Evolutionary conservation across 2,329 filamentous ascomycete genomes (phyloP).

Genomic region (Colletotrichum filicis): DNA sequence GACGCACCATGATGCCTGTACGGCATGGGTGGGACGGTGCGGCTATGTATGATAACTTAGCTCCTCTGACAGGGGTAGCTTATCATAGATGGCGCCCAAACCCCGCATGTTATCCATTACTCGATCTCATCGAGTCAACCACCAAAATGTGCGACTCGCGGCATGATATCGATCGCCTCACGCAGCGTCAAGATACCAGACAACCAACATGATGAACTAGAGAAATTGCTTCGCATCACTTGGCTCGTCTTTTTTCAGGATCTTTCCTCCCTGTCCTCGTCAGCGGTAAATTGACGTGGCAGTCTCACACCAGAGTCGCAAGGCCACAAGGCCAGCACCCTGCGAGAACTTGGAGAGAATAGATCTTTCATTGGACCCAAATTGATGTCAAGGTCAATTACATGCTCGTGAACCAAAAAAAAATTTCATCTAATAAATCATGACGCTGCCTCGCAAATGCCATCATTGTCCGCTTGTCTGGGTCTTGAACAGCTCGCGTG

Average conservation of each 20-base stretch:
- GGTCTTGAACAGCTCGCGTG: background rate
- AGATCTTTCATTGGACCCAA: background rate
- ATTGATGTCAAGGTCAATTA: background rate
- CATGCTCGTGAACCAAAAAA: background rate
- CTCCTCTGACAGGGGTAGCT: constrained; percentile 32
- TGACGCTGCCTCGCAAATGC: background rate
- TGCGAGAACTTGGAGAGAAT: background rate
- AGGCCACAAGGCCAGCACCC: background rate
- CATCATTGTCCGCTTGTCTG: background rate
- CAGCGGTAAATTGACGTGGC: background rate
- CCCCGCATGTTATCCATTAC: constrained; percentile 42
- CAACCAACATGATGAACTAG: background rate
- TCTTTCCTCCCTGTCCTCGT: background rate
- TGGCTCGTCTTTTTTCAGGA: background rate
- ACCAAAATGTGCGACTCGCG: constrained; percentile 7
- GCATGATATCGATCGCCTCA: constrained; percentile 5
- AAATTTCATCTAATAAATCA: background rate
- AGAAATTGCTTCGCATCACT: background rate
- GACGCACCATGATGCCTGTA: background rate
- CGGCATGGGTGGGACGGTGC: constrained; percentile 32
- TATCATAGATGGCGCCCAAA: constrained; percentile 24
- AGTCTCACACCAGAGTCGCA: background rate
- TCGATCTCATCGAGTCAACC: constrained; percentile 41
- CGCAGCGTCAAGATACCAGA: background rate
- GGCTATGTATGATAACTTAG: constrained; percentile 23